Base-by-base conservation (phyloP, 495 filamentous ascomycete species). In the Aspergillus asperescens region DNA sequence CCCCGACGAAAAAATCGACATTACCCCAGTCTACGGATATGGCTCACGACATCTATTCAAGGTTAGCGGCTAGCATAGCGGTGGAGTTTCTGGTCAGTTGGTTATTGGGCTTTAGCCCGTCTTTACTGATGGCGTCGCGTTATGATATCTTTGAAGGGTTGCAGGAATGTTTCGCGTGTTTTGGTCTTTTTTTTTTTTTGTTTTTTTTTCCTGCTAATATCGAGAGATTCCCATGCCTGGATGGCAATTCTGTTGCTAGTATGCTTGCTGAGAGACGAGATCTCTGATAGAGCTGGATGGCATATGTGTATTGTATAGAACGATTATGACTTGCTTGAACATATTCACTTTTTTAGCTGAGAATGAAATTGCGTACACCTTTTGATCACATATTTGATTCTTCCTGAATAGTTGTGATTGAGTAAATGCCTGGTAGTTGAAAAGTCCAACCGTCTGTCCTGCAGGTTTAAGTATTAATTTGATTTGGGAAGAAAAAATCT, bases 1-100 rank as follows among this genome's bases (percentile, higher is more conserved):
- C n/a, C 65, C 76, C 3, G 72, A 78, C 23, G 81, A 87, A 62
- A 71, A 79, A n/a, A 71, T 88, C 18, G 68, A 82, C 19, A 67
- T 83, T 10, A 62, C 57, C 54, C 54, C 78, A 28, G 77, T 79
- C 19, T 82, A 88, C 44, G 85, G 83, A 55, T 86, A 78, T 53
- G 68, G 73, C 47, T 86, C 82, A 64, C 74, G 87, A 61, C 84
- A 85, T 67, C 63, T 78, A 34, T 86, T 86, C 71, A 78, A 67
- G 56, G 65, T 71, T 64, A 65, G 73, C 57, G 65, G 66, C 59
- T 35, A 35, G 70, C 70, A 75, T 76, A 76, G 69, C 61, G 50
- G 55, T 47, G 71, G 70, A 59, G 72, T 76, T 73, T 76, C 71
- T 57, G 38, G 51, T 57, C 50, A 16, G 32, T 51, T 42, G 39